Base-by-base conservation (phyloP, 2,329 filamentous ascomycete species). In the Botrytis sinoallii region DNA sequence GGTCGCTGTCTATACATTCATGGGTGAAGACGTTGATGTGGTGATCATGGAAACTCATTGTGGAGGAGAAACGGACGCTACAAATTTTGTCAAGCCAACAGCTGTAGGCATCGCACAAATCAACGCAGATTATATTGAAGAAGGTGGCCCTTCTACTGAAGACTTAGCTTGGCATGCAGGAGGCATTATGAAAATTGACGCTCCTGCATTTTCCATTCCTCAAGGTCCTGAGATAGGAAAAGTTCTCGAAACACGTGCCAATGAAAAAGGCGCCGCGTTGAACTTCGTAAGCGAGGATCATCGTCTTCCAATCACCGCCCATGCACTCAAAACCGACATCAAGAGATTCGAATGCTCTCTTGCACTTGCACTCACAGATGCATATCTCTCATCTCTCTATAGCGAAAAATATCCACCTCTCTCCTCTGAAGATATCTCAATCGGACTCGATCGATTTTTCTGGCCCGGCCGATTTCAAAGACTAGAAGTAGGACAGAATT, bases 401-500 rank as follows among this genome's bases (percentile, higher is more conserved):
- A 74, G 79, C 22, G 29, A 69, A 52, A 57, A 65, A 20, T 44
- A n/a, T 29, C 67, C 25, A 75, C 81, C 9, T 82, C 94, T 0
- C 80, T 83, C 18, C 86, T 90, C 77, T 92, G 97, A 80, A 84
- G 89, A 66, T 85, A 87, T 38, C 5, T n/a, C 35, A 18, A 57
- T 63, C 9, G 95, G 94, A 0, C 84, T 98, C 1, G 89, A 94
- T 80, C 84, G 88, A 77, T 92, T 93, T 9, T 88, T 89, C 4
- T 92, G 94, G 84, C 89, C 93, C 44, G 96, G 95, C 4, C 88
- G 95, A 42, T 98, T 94, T 80, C 88, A 91, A 76, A 82, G 87
- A 69, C 87, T 87, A 77, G 77, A 82, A 7, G 86, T 89, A 73
- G 84, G 84, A 5, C 75, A 77, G 22, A 76, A 75, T n/a, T 71